phyloP scores from a whole-genome alignment of 164 flowering plant species.

The Kingdonia uniflora region DNA sequence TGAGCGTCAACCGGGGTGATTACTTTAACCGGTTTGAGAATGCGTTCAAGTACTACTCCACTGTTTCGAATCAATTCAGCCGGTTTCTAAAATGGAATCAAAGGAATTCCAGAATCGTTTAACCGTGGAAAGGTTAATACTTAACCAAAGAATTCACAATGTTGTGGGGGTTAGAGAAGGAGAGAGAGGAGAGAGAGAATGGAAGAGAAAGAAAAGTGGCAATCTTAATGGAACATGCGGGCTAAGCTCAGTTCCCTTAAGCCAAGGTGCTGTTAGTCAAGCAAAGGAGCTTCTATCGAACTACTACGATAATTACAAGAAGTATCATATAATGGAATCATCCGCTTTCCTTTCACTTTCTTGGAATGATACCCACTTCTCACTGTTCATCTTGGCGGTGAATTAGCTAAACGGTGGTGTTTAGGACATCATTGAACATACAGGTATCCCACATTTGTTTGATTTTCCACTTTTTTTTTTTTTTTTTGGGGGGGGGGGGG shows the following conservation, averaged over 20 bases:
- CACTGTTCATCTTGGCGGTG: conserved; percentile 91
- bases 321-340: conserved; percentile 49
- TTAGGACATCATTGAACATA: no score
- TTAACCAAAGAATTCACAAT: conserved; percentile 52
- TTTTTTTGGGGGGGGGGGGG: no score
- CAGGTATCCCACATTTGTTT: no score
- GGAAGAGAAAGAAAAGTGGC: conserved; percentile 69
- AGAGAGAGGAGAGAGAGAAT: conserved; percentile 35
- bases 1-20: conserved; percentile 44
- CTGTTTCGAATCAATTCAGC: conserved; percentile 80
- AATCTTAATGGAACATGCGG: conserved; percentile 61
- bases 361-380: conserved; percentile 75
- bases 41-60: conserved; percentile 57
- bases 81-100: conserved; percentile 18
- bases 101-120: conserved; percentile 35
- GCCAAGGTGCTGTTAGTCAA: conserved; percentile 86
- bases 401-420: not conserved
- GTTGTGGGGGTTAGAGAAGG: conserved; percentile 39
- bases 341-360: conserved; percentile 79
- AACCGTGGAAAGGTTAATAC: conserved; percentile 44
- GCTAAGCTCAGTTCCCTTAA: conserved; percentile 41
- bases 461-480: no score
- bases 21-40: conserved; percentile 45
- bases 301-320: conserved; percentile 47
- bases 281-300: conserved; percentile 77